phyloP scores from a whole-genome alignment of 345 rosid species.

The Arabis hirsuta region DNA sequence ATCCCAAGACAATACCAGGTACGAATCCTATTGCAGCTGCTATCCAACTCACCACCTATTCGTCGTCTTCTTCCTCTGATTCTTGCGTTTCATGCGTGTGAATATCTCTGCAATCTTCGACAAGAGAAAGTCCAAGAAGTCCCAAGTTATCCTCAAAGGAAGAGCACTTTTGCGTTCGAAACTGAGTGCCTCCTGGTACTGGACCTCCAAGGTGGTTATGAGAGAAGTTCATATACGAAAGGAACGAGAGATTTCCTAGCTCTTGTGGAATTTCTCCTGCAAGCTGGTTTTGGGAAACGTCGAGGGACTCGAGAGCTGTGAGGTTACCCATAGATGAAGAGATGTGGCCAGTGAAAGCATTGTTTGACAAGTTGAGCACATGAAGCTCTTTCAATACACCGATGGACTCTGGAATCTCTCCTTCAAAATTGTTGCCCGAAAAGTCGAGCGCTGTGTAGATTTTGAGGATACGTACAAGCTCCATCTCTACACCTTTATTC shows the following conservation, averaged over 20 bases:
- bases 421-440: neutral
- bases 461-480: neutral
- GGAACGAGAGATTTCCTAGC: slow-evolving; percentile 7
- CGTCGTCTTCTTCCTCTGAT: neutral
- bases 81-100: neutral
- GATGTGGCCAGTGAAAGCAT: slow-evolving; percentile 4
- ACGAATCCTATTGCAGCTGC: neutral
- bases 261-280: slow-evolving; percentile 21
- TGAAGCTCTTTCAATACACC: neutral
- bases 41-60: neutral
- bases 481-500: neutral
- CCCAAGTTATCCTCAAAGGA: neutral
- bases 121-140: neutral
- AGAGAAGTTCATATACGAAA: slow-evolving; percentile 21
- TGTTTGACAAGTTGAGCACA: slow-evolving; percentile 1
- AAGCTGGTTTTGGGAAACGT: neutral
- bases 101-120: neutral
- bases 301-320: slow-evolving; percentile 6
- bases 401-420: slow-evolving; percentile 3
- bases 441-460: neutral
- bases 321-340: slow-evolving; percentile 4
- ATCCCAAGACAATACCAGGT: slow-evolving; percentile 3
- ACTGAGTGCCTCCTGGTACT: slow-evolving; percentile 40
- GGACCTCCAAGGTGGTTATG: slow-evolving; percentile 16
- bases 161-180: neutral